Base-by-base conservation (phyloP, 257 asterid genomes). In the Buddleja alternifolia region DNA sequence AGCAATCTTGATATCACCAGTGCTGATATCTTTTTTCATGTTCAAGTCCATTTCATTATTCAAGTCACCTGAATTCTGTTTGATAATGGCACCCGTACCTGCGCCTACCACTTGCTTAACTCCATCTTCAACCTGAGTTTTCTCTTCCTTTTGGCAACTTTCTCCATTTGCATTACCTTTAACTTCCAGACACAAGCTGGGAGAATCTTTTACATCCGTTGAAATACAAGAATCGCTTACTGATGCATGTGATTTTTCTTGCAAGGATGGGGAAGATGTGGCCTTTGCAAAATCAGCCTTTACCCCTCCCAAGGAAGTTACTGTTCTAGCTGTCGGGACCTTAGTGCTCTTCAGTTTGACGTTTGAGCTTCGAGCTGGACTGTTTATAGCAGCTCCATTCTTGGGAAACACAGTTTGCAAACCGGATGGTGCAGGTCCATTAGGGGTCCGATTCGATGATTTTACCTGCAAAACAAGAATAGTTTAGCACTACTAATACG, bases 371-470 rank as follows among this genome's bases (percentile, higher is more conserved):
- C 78, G 81, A 48, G 40, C 75, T 40, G 88, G 88, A 68, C 81
- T 77, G 70, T 78, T 57, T 63, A 69, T 32, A 66, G 77, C 79
- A 76, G 82, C 50, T 37, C 83, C 88, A 57, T 41, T 70, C 78
- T 72, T 89, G 71, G 88, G 71, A 42, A 81, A 25, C 61, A 32
- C 70, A 7, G 79, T 46, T 1, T 70, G 84, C 60, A 76, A 55
- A 34, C 78, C 73, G 46, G 83, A 57, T 70, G 41, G 84, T 66
- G 64, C 44, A 48, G 80, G 71, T 62, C 89, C 91, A 48, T 56
- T 86, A 29, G 98, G 93, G 40, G 98, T 81, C 44, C 86, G 86
- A 53, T 69, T 76, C 0, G 68, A 65, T 50, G 97, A 77, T 77
- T 86, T 90, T 56, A 44, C 84, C 95, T 88, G 89, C 75, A 78